Evolutionary conservation across 177 flowering plant species (phyloP).

Genomic region (Vitis hybrid): DNA sequence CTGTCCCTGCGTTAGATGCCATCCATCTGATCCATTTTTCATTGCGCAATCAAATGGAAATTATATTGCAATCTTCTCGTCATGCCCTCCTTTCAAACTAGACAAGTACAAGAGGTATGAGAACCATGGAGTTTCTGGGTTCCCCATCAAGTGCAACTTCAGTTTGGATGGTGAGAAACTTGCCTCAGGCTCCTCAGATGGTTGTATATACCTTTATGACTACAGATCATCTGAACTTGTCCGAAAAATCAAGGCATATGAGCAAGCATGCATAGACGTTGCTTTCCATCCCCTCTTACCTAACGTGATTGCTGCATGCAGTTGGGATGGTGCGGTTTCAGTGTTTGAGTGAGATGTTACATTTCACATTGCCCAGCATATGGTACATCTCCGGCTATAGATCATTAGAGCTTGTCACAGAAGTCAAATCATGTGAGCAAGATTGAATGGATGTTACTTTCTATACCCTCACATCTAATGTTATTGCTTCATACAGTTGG

Average conservation of each 20-base stretch:
- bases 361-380: not conserved
- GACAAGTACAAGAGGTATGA: slow-evolving; percentile 86
- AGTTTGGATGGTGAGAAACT: slow-evolving; percentile 72
- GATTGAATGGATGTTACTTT: too few relatives aligned
- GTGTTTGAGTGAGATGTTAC: slow-evolving; percentile 45
- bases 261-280: slow-evolving; percentile 73
- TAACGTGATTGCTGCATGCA: slow-evolving; percentile 70
- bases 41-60: slow-evolving; percentile 92
- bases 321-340: slow-evolving; percentile 79
- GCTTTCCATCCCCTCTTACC: slow-evolving; percentile 75
- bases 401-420: too few relatives aligned
- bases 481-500: too few relatives aligned
- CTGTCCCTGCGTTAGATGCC: slow-evolving; percentile 71
- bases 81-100: slow-evolving; percentile 71
- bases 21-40: slow-evolving; percentile 74
- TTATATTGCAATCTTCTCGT: slow-evolving; percentile 85
- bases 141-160: slow-evolving; percentile 85
- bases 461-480: too few relatives aligned
- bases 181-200: slow-evolving; percentile 81
- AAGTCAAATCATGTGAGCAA: too few relatives aligned
- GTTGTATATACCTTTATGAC: slow-evolving; percentile 65
- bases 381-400: too few relatives aligned
- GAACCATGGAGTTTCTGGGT: slow-evolving; percentile 83
- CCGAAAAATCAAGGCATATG: slow-evolving; percentile 59
- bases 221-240: slow-evolving; percentile 50